These are phyloP conservation scores for Plicaturopsis crispa DNA, from an alignment of 768 basidiomycete species.

Conservation along the genomic window DNA sequence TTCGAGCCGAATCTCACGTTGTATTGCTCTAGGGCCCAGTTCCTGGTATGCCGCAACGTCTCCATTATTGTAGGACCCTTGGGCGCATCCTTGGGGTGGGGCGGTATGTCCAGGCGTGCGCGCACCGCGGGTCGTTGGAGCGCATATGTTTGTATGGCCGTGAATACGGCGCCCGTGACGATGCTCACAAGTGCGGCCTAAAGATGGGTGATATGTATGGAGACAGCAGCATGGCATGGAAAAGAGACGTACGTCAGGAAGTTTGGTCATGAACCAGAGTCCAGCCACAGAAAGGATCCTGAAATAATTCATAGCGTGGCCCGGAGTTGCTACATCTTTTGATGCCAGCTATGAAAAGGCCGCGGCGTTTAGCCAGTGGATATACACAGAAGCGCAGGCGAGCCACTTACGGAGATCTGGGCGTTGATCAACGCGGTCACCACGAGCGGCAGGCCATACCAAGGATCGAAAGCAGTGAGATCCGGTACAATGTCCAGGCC, in stretches of 20 bases:
- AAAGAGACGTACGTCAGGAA: background rate
- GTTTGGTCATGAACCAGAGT: too few relatives aligned
- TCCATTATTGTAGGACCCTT: background rate
- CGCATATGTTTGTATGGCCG: too few relatives aligned
- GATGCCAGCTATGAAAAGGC: background rate
- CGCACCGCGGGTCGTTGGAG: background rate
- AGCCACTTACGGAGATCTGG: background rate
- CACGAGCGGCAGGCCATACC: background rate
- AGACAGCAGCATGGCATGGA: background rate
- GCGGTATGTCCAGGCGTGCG: background rate
- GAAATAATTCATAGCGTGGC: background rate
- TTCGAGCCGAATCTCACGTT: too few relatives aligned
- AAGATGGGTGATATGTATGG: background rate
- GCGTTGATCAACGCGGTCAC: background rate
- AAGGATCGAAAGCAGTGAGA: background rate
- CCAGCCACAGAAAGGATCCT: too few relatives aligned
- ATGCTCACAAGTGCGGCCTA: background rate
- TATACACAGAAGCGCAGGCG: background rate
- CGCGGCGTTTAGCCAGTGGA: background rate
- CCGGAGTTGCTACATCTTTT: background rate
- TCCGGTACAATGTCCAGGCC: background rate
- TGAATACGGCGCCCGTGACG: background rate
- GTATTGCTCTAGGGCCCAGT: too few relatives aligned
- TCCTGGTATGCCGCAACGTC: background rate
- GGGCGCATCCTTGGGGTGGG: background rate